A percentile compares a stretch with the other conserved stretches of the same genome.
Conservation (phyloP, 2,329 filamentous ascomycete genomes). For the Talaromyces verruculosus region DNA sequence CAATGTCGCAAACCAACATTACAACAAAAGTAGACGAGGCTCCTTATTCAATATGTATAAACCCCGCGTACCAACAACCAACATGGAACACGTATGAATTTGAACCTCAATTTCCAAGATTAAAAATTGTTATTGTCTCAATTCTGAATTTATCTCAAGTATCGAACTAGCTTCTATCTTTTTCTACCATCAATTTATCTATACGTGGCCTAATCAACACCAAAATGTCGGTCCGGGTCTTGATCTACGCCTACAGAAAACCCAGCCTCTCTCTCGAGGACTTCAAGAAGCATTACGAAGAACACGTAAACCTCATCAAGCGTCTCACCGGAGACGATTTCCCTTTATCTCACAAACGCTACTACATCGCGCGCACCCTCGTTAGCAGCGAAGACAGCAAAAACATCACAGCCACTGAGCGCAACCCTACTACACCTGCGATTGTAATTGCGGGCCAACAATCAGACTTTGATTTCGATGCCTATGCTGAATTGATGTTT, state of each 20-base stretch:
- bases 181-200: background rate
- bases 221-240: background rate
- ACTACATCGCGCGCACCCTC: slow-evolving; percentile 24
- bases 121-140: background rate
- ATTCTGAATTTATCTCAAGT: background rate
- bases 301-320: slow-evolving; percentile 26
- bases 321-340: slow-evolving; percentile 25
- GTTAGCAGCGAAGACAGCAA: slow-evolving; percentile 5
- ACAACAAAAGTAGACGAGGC: background rate
- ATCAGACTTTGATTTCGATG: slow-evolving; percentile 27
- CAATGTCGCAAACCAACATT: background rate
- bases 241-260: slow-evolving; percentile 25
- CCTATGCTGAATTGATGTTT: slow-evolving; percentile 26
- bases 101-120: background rate
- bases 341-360: slow-evolving; percentile 26
- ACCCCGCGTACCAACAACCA: background rate
- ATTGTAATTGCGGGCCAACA: slow-evolving; percentile 25
- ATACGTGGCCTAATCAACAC: background rate
- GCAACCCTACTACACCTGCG: slow-evolving; percentile 25
- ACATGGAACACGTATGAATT: background rate
- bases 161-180: background rate
- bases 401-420: slow-evolving; percentile 9
- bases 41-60: background rate
- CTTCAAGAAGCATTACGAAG: slow-evolving; percentile 29
- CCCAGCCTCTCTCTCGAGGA: slow-evolving; percentile 25